Evolutionary conservation across 352 stramenopile genomes (phyloP).

Genomic region (Pythium periplocum): DNA sequence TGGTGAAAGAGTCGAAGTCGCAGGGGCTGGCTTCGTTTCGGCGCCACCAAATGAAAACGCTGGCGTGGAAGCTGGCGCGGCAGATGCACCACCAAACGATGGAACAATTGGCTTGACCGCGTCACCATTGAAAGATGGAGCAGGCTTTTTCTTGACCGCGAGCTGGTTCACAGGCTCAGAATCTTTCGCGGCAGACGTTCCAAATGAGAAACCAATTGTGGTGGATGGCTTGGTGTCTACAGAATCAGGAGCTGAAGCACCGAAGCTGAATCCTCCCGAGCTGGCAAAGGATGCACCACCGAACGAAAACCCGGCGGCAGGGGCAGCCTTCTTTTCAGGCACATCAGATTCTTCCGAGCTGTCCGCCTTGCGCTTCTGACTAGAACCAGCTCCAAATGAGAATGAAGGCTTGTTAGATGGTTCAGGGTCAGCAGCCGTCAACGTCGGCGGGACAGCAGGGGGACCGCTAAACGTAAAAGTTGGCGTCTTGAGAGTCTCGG

Average conservation of each 20-base stretch:
- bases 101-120: no score
- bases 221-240: conserved; percentile 4
- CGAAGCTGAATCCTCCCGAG: conserved; percentile 26
- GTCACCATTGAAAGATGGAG: no score
- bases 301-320: conserved; percentile 11
- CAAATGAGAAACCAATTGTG: conserved; percentile 3
- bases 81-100: conserved; percentile 3
- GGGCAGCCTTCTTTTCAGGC: conserved; percentile 8
- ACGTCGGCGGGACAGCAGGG: no score
- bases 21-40: neutral
- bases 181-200: neutral
- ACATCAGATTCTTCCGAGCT: neutral
- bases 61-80: conserved; percentile 2
- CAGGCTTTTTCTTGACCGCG: no score
- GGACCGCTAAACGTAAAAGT: no score
- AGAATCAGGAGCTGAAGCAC: conserved; percentile 11
- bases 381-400: neutral
- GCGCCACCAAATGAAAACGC: conserved; percentile 5
- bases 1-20: neutral
- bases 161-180: neutral
- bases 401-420: no score
- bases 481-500: no score
- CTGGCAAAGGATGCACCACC: neutral
- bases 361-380: conserved; percentile 8
- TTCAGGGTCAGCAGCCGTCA: no score